Evolutionary conservation across 1,284 basidiomycete species (phyloP).

Genomic region (Cutaneotrichosporon sp.): DNA sequence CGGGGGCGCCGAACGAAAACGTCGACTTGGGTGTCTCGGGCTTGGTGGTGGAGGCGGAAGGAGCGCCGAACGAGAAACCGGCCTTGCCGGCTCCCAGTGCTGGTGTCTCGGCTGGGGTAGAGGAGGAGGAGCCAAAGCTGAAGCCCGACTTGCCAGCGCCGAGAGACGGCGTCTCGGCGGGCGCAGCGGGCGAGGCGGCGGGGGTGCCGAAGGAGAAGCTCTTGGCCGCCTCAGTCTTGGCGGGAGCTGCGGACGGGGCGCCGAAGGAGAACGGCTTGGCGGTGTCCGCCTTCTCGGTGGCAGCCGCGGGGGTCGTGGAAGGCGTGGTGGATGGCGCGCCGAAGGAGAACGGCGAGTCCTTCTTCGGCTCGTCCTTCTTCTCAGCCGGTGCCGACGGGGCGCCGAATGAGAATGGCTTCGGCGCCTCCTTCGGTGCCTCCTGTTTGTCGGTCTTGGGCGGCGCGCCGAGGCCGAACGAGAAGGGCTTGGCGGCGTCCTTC

Average conservation of each 20-base stretch:
- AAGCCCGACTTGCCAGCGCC: background rate
- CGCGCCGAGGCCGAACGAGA: slow-evolving; percentile 6
- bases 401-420: slow-evolving; percentile 13
- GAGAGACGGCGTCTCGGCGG: background rate
- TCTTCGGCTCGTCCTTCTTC: slow-evolving; percentile 6
- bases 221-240: too few relatives aligned
- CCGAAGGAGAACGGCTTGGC: background rate
- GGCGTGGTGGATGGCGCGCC: too few relatives aligned
- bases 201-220: background rate
- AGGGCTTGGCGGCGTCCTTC: slow-evolving; percentile 1
- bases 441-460: background rate
- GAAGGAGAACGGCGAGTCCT: background rate
- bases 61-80: slow-evolving; percentile 9
- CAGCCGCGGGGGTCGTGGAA: too few relatives aligned
- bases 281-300: background rate
- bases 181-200: background rate
- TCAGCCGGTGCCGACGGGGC: background rate
- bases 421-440: slow-evolving; percentile 3
- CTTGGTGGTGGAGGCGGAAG: background rate
- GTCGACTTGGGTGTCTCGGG: background rate
- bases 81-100: background rate
- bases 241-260: background rate
- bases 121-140: background rate
- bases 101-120: background rate
- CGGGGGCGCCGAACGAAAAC: slow-evolving; percentile 13